Evolutionary conservation across 495 filamentous ascomycete species (phyloP).

Genomic region (Tuber aestivum): DNA sequence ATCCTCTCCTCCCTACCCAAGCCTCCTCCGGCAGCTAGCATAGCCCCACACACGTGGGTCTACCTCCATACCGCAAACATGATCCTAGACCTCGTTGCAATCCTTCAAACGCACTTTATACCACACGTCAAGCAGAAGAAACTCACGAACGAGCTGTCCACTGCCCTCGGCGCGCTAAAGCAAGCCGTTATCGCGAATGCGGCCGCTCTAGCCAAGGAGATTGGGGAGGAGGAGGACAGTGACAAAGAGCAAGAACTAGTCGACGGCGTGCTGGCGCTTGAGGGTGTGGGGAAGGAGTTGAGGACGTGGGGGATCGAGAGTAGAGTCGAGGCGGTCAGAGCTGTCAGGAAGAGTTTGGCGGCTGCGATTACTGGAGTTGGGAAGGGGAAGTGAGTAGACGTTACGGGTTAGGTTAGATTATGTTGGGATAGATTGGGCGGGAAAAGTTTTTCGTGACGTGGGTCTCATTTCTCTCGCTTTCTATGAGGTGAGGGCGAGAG

Average conservation of each 20-base stretch:
- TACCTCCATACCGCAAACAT: conserved; percentile 23
- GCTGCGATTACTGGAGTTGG: conserved; percentile 15
- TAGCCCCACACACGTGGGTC: conserved; percentile 18
- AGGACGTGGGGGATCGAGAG: conserved; percentile 33
- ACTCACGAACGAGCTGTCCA: conserved; percentile 13
- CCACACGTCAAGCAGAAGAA: conserved; percentile 1
- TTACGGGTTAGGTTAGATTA: not conserved
- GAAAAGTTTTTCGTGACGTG: not conserved
- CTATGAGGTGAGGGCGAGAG: not conserved
- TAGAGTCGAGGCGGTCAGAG: conserved; percentile 31
- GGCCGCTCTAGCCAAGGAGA: conserved; percentile 13
- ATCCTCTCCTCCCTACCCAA: conserved; percentile 9
- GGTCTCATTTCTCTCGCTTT: not conserved
- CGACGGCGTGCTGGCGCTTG: conserved; percentile 31
- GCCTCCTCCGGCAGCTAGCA: conserved; percentile 2
- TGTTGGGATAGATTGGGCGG: not conserved
- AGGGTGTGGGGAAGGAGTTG: conserved; percentile 34
- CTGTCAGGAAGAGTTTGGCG: conserved; percentile 22
- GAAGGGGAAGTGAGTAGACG: conserved; percentile 14
- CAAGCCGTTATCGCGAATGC: conserved; percentile 18
- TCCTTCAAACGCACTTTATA: conserved; percentile 17
- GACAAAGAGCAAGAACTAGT: conserved; percentile 35
- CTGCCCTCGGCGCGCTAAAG: conserved; percentile 16
- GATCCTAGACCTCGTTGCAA: conserved; percentile 20
- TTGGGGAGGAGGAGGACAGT: conserved; percentile 28